These are phyloP conservation scores for Neocucurbitaria cava DNA, from an alignment of 2,329 filamentous ascomycete species.

Conservation along the genomic window DNA sequence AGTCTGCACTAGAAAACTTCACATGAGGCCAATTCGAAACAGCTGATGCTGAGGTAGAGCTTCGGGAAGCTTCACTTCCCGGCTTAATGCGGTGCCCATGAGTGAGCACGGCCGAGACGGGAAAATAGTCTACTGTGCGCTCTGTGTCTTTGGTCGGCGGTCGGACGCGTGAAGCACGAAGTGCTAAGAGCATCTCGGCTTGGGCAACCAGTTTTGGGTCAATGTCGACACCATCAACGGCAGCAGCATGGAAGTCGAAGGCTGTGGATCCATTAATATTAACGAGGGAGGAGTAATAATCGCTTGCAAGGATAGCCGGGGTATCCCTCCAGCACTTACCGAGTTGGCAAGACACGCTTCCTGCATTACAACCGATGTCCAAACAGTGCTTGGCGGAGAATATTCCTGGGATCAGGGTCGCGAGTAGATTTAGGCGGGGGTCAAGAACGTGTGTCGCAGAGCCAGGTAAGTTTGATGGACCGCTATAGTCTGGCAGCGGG, in stretches of 20 bases:
- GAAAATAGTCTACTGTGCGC: conserved; percentile 42
- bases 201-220: conserved; percentile 46
- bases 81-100: conserved; percentile 43
- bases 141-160: conserved; percentile 25
- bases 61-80: conserved; percentile 17
- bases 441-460: conserved; percentile 48
- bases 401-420: conserved; percentile 40
- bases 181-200: conserved; percentile 45
- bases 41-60: conserved; percentile 20
- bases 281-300: conserved; percentile 34
- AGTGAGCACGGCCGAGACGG: conserved; percentile 44
- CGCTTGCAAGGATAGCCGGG: conserved; percentile 35
- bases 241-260: conserved; percentile 46
- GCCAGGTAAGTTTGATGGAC: conserved; percentile 43
- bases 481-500: conserved; percentile 45
- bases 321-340: conserved; percentile 39
- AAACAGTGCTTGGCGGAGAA: conserved; percentile 46
- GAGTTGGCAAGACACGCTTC: conserved; percentile 47
- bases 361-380: conserved; percentile 51
- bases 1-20: conserved; percentile 44
- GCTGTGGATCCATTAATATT: conserved; percentile 44
- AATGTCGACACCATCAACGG: conserved; percentile 50
- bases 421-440: conserved; percentile 44
- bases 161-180: conserved; percentile 45
- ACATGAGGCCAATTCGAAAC: conserved; percentile 33